Conservation (phyloP, 2,329 filamentous ascomycete species). For the Phoma sp. region DNA sequence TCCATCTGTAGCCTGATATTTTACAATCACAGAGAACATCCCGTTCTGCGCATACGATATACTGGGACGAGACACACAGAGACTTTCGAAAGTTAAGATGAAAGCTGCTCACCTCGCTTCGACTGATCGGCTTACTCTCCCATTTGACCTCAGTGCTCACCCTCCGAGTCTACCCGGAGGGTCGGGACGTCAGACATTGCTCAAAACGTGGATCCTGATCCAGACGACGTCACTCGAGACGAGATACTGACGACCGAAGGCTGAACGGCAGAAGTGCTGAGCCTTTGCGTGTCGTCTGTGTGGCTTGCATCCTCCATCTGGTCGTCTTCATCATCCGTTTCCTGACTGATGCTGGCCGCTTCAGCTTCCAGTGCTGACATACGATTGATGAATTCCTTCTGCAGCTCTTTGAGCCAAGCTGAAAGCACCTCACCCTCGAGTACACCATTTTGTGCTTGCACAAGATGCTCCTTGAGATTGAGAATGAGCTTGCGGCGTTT, state of each 20-base stretch:
- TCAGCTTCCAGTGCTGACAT: slow-evolving; percentile 72
- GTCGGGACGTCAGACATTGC: slow-evolving; percentile 28
- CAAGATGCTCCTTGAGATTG: slow-evolving; percentile 72
- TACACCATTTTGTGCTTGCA: slow-evolving; percentile 68
- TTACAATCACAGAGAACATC: neutral
- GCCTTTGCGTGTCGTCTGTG: slow-evolving; percentile 18
- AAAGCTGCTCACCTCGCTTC: neutral
- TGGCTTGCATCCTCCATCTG: slow-evolving; percentile 19
- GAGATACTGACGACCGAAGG: slow-evolving; percentile 30
- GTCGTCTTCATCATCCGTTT: slow-evolving; percentile 24
- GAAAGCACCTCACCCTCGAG: slow-evolving; percentile 69
- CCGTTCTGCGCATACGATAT: too few relatives aligned
- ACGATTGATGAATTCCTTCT: slow-evolving; percentile 73
- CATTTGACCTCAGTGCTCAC: slow-evolving; percentile 18
- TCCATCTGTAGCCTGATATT: neutral
- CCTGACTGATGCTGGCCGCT: slow-evolving; percentile 21
- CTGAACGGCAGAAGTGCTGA: slow-evolving; percentile 21
- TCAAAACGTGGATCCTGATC: slow-evolving; percentile 20
- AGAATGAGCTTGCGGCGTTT: slow-evolving; percentile 76
- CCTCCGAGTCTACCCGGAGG: slow-evolving; percentile 35
- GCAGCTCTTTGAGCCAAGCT: slow-evolving; percentile 69
- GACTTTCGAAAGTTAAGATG: neutral
- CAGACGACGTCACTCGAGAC: slow-evolving; percentile 27
- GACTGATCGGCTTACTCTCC: too few relatives aligned
- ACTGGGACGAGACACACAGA: too few relatives aligned